phyloP scores from a whole-genome alignment of 2,329 filamentous ascomycete genomes.

The Periglandula ipomoeae region DNA sequence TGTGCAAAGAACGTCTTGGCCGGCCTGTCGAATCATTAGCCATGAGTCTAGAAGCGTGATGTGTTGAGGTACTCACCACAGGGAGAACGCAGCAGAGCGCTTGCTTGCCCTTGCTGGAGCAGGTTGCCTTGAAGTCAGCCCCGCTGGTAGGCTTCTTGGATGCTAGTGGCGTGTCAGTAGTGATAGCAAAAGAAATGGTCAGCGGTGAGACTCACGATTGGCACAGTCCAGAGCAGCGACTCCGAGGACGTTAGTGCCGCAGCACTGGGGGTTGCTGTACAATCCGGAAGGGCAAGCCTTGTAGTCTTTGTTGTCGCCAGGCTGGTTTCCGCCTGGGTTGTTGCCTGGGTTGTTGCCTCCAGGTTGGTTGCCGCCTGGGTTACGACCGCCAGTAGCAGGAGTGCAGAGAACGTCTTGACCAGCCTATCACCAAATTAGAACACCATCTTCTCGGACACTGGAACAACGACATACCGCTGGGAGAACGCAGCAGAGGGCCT shows the following conservation, averaged over 20 bases:
- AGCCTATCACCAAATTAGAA: background rate
- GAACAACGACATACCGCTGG: conserved; percentile 4
- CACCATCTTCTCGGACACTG: accelerated
- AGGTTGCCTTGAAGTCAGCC: conserved; percentile 6
- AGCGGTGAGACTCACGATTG: conserved; percentile 7
- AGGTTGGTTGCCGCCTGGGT: background rate
- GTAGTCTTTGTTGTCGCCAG: background rate
- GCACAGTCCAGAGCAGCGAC: conserved; percentile 7
- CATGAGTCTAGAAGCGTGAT: too few relatives aligned
- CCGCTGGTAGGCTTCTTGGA: background rate
- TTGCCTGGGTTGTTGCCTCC: conserved; percentile 1
- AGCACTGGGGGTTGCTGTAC: conserved; percentile 11
- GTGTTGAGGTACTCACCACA: conserved; percentile 5
- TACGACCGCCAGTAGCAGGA: background rate
- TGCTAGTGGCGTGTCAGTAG: conserved; percentile 3
- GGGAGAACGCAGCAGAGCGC: conserved; percentile 10
- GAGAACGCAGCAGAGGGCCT: conserved; percentile 9
- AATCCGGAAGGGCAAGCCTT: conserved; percentile 4
- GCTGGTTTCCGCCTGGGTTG: background rate
- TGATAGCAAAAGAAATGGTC: background rate
- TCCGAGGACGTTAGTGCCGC: conserved; percentile 6
- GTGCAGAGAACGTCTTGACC: conserved; percentile 2
- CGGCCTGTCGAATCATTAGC: conserved; percentile 2
- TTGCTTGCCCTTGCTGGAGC: background rate
- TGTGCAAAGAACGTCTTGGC: conserved; percentile 4